Evolutionary conservation across 2,329 filamentous ascomycete species (phyloP).

Genomic region (Xylaria digitata): DNA sequence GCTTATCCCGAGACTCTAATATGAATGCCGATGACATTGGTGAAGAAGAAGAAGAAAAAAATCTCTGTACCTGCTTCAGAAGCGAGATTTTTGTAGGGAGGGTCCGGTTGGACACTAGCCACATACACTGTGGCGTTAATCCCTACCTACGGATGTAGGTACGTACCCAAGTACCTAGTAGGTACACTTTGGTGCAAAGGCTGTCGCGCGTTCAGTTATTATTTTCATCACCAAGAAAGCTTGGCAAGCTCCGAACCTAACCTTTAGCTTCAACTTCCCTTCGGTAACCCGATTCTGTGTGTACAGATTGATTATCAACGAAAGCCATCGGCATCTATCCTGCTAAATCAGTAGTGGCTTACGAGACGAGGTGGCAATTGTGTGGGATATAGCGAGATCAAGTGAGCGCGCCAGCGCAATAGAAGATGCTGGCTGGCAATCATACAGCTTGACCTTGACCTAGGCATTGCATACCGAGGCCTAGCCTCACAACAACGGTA

Average conservation of each 20-base stretch:
- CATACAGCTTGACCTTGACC: slow-evolving; percentile 40
- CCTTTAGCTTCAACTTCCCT: slow-evolving; percentile 10
- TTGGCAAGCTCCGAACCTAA: slow-evolving; percentile 14
- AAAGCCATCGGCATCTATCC: neutral
- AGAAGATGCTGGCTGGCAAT: slow-evolving; percentile 46
- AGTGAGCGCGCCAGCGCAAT: slow-evolving; percentile 34
- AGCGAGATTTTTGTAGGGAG: slow-evolving; percentile 30
- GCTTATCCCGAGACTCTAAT: slow-evolving; percentile 99
- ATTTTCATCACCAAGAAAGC: slow-evolving; percentile 29
- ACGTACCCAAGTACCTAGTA: slow-evolving; percentile 13
- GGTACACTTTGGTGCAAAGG: no score
- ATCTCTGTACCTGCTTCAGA: slow-evolving; percentile 31
- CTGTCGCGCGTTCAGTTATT: slow-evolving; percentile 21
- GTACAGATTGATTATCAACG: neutral
- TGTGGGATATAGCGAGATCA: slow-evolving; percentile 25
- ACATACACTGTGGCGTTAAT: slow-evolving; percentile 36
- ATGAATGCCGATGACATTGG: slow-evolving; percentile 89
- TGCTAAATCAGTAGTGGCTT: neutral
- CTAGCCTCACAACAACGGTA: slow-evolving; percentile 24
- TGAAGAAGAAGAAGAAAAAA: slow-evolving; percentile 63
- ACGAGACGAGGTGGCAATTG: neutral
- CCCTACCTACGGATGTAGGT: neutral
- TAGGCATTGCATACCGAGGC: slow-evolving; percentile 35
- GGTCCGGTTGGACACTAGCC: slow-evolving; percentile 29
- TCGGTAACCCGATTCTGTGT: neutral